These are phyloP conservation scores for Fusarium buharicum DNA, from an alignment of 2,329 filamentous ascomycete species.

Conservation along the genomic window DNA sequence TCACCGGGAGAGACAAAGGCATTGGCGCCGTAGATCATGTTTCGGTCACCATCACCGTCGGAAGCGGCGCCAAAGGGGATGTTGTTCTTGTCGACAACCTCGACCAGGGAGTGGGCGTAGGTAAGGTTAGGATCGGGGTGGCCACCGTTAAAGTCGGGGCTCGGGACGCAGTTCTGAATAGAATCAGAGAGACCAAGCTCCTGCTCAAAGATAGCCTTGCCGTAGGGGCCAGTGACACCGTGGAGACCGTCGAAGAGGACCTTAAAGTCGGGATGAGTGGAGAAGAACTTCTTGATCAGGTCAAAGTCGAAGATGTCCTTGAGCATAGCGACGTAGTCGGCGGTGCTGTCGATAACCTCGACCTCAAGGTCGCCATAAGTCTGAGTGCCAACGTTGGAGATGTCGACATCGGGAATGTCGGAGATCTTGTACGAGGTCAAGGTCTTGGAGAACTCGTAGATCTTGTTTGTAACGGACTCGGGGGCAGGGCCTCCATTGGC, in stretches of 20 bases:
- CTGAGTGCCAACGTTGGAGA: conserved; percentile 81
- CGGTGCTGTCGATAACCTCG: conserved; percentile 91
- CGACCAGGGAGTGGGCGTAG: conserved; percentile 94
- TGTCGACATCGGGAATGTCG: conserved; percentile 86
- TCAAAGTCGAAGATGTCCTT: conserved; percentile 99
- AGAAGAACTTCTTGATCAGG: conserved; percentile 93
- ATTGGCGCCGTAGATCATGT: conserved; percentile 99
- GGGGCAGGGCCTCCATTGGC: conserved; percentile 95
- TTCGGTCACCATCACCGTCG: conserved; percentile 96
- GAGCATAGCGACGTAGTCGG: conserved; percentile 93
- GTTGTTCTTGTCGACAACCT: conserved; percentile 87
- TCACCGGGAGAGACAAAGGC: conserved; percentile 97
- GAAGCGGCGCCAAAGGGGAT: conserved; percentile 97
- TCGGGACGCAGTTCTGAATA: conserved; percentile 92
- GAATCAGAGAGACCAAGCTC: conserved; percentile 83
- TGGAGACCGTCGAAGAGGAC: conserved; percentile 94
- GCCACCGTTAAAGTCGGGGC: conserved; percentile 94
- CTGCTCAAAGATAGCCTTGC: conserved; percentile 91
- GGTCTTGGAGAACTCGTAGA: conserved; percentile 90
- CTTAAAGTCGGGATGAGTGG: conserved; percentile 89
- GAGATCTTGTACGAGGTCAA: conserved; percentile 93
- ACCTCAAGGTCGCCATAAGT: conserved; percentile 90
- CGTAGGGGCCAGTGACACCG: conserved; percentile 96
- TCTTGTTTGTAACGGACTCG: conserved; percentile 97
- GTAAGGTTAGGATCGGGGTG: conserved; percentile 98